A percentile compares a stretch with the other conserved stretches of the same genome.
Evolutionary conservation across 176 grass and related monocot genomes (phyloP).

Genomic region (Eragrostis curvula): DNA sequence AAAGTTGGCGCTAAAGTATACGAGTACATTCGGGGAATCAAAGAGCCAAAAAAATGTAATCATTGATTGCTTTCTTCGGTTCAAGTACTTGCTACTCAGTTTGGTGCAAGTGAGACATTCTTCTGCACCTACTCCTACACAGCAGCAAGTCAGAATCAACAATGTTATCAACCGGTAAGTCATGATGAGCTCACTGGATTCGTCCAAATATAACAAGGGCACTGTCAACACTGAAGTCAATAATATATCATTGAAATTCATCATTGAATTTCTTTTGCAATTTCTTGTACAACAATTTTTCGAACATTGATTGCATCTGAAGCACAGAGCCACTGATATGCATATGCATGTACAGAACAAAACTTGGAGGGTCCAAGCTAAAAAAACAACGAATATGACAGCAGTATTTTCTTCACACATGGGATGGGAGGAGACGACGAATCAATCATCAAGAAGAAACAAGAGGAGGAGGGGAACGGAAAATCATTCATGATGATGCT

Average conservation of each 20-base stretch:
- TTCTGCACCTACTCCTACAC: neutral
- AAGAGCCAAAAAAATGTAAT: neutral
- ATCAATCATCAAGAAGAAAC: neutral
- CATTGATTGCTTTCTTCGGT: neutral
- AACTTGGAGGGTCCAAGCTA: slow-evolving; percentile 25
- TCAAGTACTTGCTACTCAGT: neutral
- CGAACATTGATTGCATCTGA: slow-evolving; percentile 41
- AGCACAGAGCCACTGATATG: slow-evolving; percentile 44
- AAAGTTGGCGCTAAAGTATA: too few relatives aligned
- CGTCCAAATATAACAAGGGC: neutral
- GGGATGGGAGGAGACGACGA: neutral
- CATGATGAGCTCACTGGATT: neutral
- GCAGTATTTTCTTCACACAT: slow-evolving; percentile 10
- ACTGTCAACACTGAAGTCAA: neutral
- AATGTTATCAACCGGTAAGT: too few relatives aligned
- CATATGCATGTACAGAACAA: slow-evolving; percentile 43
- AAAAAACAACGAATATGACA: slow-evolving; percentile 23
- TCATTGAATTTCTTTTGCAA: slow-evolving; percentile 43
- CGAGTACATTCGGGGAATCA: neutral
- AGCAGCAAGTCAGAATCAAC: too few relatives aligned
- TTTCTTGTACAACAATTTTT: slow-evolving; percentile 27
- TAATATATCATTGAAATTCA: slow-evolving; percentile 49
- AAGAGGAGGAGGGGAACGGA: neutral
- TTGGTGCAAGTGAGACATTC: neutral
- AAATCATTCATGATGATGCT: slow-evolving; percentile 32